These are phyloP conservation scores for Globisporangium takayamanum DNA, from an alignment of 352 stramenopile species.

Conservation along the genomic window DNA sequence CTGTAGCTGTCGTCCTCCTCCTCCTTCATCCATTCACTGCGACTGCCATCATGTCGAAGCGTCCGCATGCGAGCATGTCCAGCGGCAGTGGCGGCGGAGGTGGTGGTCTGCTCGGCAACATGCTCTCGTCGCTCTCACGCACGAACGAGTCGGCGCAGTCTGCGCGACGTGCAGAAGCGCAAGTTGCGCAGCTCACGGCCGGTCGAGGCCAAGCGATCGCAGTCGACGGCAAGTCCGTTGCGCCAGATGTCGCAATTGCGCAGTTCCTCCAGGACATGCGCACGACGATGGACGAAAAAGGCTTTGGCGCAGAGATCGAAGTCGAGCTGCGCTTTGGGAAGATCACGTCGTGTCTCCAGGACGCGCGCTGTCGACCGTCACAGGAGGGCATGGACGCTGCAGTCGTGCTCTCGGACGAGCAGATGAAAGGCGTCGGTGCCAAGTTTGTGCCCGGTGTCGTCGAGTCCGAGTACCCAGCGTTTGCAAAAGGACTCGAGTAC, in stretches of 20 bases:
- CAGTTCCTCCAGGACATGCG: conserved; percentile 80
- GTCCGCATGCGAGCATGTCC: conserved; percentile 41
- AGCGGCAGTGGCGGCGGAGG: conserved; percentile 17
- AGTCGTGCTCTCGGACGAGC: conserved; percentile 58
- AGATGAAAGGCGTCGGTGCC: conserved; percentile 74
- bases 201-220: conserved; percentile 63
- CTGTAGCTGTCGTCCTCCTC: not conserved
- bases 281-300: conserved; percentile 66
- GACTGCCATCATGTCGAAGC: conserved; percentile 50
- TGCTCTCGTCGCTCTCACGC: conserved; percentile 64
- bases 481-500: conserved; percentile 54
- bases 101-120: conserved; percentile 45
- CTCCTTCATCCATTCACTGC: not conserved
- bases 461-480: conserved; percentile 63
- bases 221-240: conserved; percentile 54
- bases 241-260: conserved; percentile 74
- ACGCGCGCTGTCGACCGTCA: conserved; percentile 64
- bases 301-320: conserved; percentile 71
- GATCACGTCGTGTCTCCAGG: conserved; percentile 73
- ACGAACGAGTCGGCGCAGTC: conserved; percentile 75
- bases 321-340: conserved; percentile 79
- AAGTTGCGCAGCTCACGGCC: conserved; percentile 66
- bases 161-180: conserved; percentile 65
- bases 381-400: conserved; percentile 66
- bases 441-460: conserved; percentile 76